Evolutionary conservation across 805 yeast species (phyloP).

Genomic region (Candida glaebosa): DNA sequence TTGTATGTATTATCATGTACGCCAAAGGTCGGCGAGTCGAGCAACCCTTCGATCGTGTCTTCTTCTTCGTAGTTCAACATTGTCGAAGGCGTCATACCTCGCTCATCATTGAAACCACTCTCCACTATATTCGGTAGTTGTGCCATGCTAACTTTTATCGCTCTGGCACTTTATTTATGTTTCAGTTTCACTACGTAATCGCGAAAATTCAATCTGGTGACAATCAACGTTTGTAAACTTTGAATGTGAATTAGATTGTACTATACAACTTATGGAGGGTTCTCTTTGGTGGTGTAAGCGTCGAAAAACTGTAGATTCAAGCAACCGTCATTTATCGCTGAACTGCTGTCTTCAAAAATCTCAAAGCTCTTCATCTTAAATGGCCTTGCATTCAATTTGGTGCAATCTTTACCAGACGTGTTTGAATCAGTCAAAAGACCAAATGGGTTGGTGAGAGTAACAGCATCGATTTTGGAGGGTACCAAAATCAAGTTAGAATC

Average conservation of each 20-base stretch:
- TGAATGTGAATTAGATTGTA: no score
- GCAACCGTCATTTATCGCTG: constrained; percentile 27
- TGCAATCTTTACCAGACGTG: constrained; percentile 1
- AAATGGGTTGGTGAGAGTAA: constrained; percentile 10
- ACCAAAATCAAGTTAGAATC: constrained; percentile 22
- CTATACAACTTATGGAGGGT: constrained; percentile 35
- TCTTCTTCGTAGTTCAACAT: background rate
- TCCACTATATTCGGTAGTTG: constrained; percentile 4
- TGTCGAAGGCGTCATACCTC: background rate
- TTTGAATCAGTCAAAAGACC: constrained; percentile 11
- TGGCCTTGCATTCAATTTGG: constrained; percentile 5
- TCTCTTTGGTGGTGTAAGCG: constrained; percentile 39
- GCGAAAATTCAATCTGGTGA: no score
- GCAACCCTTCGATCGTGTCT: background rate
- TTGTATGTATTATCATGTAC: background rate
- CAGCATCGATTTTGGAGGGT: constrained; percentile 12
- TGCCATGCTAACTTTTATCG: no score
- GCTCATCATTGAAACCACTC: background rate
- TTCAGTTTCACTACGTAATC: no score
- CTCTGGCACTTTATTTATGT: no score
- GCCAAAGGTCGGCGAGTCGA: constrained; percentile 3
- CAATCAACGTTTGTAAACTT: no score
- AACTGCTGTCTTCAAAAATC: constrained; percentile 33
- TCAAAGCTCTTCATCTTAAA: constrained; percentile 35
- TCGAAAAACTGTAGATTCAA: constrained; percentile 38